A percentile compares a stretch with the other conserved stretches of the same genome.
Conservation (phyloP, 164 flowering plant species). For the Vitis rotundifolia region DNA sequence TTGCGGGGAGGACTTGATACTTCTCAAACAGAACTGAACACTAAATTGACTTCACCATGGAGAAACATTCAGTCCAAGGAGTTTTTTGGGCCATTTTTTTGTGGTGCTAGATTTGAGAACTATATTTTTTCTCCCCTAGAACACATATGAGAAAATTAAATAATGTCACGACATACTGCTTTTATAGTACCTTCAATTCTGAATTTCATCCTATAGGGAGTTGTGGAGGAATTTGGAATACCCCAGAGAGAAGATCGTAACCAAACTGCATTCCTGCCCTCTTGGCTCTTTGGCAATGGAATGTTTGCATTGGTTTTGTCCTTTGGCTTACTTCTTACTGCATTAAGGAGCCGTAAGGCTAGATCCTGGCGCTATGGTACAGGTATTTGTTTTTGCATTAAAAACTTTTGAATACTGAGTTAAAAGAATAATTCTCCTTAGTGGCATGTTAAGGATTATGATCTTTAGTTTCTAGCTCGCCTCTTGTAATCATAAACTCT, state of each 20-base stretch:
- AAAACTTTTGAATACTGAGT: neutral
- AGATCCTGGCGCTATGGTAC: conserved; percentile 97
- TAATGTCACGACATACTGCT: neutral
- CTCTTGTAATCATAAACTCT: neutral
- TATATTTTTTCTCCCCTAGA: neutral
- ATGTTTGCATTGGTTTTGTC: conserved; percentile 94
- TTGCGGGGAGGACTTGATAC: no score
- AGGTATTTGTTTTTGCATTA: conserved; percentile 39
- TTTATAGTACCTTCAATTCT: neutral
- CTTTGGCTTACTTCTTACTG: conserved; percentile 91
- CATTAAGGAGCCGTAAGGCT: conserved; percentile 87
- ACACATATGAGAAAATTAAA: neutral
- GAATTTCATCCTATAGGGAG: conserved; percentile 48
- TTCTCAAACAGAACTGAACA: no score
- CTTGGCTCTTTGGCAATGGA: conserved; percentile 97
- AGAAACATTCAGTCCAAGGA: no score
- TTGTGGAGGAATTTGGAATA: conserved; percentile 83
- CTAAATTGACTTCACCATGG: no score
- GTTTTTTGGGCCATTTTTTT: no score
- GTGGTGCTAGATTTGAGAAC: neutral
- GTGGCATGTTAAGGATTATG: neutral
- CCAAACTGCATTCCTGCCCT: conserved; percentile 52
- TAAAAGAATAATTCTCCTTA: neutral
- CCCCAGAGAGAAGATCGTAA: conserved; percentile 73
- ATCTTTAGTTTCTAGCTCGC: neutral